A percentile compares a stretch with the other conserved stretches of the same genome.
These are phyloP conservation scores for Candida krabiensis DNA, from an alignment of 805 yeast species.

Conservation along the genomic window DNA sequence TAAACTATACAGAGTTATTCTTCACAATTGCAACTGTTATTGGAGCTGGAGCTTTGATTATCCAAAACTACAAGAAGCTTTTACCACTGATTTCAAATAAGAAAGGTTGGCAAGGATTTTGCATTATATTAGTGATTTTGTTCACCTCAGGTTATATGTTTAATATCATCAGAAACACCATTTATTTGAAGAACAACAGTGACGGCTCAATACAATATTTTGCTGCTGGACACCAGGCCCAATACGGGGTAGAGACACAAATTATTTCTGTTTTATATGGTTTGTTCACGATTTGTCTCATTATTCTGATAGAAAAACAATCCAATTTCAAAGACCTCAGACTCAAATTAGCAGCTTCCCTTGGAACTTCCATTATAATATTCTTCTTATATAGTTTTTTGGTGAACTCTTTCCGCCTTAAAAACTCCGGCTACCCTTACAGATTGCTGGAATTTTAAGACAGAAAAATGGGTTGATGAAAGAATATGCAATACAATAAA, in stretches of 20 bases:
- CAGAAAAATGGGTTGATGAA: too few species aligned
- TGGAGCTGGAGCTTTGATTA: constrained; percentile 30
- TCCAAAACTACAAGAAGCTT: constrained; percentile 36
- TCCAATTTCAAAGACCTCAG: constrained; percentile 48
- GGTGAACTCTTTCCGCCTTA: constrained; percentile 64
- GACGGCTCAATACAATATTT: constrained; percentile 41
- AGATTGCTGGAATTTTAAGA: constrained; percentile 37
- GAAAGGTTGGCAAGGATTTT: constrained; percentile 69
- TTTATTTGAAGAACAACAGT: constrained; percentile 49
- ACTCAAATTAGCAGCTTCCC: constrained; percentile 49
- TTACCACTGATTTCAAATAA: constrained; percentile 45
- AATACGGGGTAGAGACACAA: constrained; percentile 89
- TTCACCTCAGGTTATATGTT: constrained; percentile 93
- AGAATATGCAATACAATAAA: too few species aligned
- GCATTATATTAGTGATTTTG: constrained; percentile 63
- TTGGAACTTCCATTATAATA: constrained; percentile 43
- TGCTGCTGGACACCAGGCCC: constrained; percentile 65
- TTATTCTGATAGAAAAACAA: constrained; percentile 57
- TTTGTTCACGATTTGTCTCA: constrained; percentile 55
- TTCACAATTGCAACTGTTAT: constrained; percentile 37
- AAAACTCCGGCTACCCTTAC: constrained; percentile 78
- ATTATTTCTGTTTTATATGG: constrained; percentile 75
- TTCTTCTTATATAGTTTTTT: constrained; percentile 63
- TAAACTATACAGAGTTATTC: constrained; percentile 39
- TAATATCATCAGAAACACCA: constrained; percentile 77